Percentiles rank a stretch among this genome's conserved stretches.
These are phyloP conservation scores for Paratinospora sagittata DNA, from an alignment of 164 flowering plant genomes.

Conservation along the genomic window DNA sequence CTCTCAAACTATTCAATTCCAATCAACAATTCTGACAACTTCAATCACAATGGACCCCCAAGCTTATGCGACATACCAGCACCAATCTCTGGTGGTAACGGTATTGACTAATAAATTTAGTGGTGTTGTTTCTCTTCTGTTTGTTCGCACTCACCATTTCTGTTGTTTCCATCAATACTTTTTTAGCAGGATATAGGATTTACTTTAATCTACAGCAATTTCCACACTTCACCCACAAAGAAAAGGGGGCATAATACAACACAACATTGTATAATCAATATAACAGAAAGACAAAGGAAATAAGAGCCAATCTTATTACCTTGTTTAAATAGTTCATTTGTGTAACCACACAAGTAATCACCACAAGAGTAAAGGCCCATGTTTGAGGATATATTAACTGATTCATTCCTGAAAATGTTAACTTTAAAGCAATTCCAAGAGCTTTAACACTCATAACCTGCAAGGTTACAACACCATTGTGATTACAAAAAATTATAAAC, in stretches of 20 bases:
- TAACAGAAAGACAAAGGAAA: not conserved
- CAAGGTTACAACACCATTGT: constrained; percentile 1
- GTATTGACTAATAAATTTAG: too few relatives aligned
- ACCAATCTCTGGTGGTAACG: not conserved
- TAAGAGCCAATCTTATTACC: constrained; percentile 26
- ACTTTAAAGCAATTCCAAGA: constrained; percentile 61
- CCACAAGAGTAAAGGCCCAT: constrained; percentile 52
- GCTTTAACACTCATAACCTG: constrained; percentile 78
- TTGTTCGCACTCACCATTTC: too few relatives aligned
- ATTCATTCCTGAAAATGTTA: constrained; percentile 61
- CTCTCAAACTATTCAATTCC: too few relatives aligned
- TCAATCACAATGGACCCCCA: not conserved
- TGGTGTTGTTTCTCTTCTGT: not conserved
- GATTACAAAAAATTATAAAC: not conserved
- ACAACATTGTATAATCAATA: not conserved
- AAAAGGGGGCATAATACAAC: not conserved
- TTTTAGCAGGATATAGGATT: too few relatives aligned
- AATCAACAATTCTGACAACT: too few relatives aligned
- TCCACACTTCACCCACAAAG: too few relatives aligned
- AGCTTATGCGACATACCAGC: not conserved
- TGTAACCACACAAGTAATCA: constrained; percentile 41
- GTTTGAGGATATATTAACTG: constrained; percentile 59
- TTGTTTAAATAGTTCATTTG: constrained; percentile 70
- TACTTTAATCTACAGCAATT: too few relatives aligned
- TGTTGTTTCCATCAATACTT: too few relatives aligned